A percentile compares a stretch with the other conserved stretches of the same genome.
Evolutionary conservation across 2,329 filamentous ascomycete species (phyloP).

Genomic region (Colletotrichum orbiculare): DNA sequence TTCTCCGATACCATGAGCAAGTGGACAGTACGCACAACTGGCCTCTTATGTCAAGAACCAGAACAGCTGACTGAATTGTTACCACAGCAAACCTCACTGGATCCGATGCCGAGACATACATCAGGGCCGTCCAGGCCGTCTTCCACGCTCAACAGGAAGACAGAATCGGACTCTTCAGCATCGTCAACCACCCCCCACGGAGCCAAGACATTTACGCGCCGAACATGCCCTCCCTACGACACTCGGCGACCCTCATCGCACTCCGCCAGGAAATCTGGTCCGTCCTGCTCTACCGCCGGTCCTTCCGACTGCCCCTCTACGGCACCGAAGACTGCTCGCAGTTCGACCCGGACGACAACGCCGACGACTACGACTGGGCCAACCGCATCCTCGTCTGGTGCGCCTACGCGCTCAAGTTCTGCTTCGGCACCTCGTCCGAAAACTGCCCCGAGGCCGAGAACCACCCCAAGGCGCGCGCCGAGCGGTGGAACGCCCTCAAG

Average conservation of each 20-base stretch:
- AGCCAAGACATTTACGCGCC: conserved; percentile 15
- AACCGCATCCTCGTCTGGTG: conserved; percentile 71
- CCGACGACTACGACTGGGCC: conserved; percentile 66
- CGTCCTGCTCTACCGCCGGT: conserved; percentile 19
- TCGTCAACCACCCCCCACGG: conserved; percentile 4
- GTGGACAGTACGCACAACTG: conserved; percentile 12
- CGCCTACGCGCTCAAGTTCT: conserved; percentile 72
- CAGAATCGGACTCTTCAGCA: conserved; percentile 14
- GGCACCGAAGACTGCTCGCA: conserved; percentile 20
- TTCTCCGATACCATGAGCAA: conserved; percentile 19
- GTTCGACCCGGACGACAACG: conserved; percentile 28
- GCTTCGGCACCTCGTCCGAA: conserved; percentile 55
- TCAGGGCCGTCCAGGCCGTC: conserved; percentile 20
- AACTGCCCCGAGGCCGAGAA: conserved; percentile 26
- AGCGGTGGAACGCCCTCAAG: conserved; percentile 56
- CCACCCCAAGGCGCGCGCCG: conserved; percentile 43
- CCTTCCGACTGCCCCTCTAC: conserved; percentile 17
- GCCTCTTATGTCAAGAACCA: background rate
- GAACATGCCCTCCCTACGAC: conserved; percentile 10
- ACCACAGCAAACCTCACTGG: conserved; percentile 14
- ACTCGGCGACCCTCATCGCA: conserved; percentile 12
- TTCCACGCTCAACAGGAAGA: conserved; percentile 21
- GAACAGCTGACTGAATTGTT: background rate
- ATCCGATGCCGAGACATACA: conserved; percentile 19
- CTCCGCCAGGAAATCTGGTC: conserved; percentile 25